These are phyloP conservation scores for Fermentozyma sake DNA, from an alignment of 1,139 yeast species.

Conservation along the genomic window DNA sequence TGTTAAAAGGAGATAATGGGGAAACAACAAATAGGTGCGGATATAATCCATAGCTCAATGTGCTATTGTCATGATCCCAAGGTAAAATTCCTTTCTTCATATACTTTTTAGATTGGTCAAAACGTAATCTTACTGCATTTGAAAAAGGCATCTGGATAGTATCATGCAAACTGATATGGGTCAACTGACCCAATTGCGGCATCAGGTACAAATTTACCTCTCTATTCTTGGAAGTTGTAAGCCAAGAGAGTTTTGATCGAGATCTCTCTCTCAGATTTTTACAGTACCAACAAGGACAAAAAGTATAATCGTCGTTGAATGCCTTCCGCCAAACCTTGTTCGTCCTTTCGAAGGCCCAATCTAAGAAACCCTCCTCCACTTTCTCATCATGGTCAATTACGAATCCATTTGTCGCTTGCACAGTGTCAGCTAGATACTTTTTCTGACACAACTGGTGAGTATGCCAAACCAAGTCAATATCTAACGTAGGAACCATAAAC, in stretches of 20 bases:
- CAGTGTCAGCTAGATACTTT: constrained; percentile 20
- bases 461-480: constrained; percentile 38
- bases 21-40: constrained; percentile 10
- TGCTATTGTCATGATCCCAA: neutral
- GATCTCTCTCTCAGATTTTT: constrained; percentile 7
- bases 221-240: too few species aligned
- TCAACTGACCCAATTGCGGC: too few species aligned
- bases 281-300: constrained; percentile 27
- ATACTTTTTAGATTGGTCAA: constrained; percentile 5
- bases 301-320: constrained; percentile 20
- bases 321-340: constrained; percentile 14
- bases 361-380: constrained; percentile 17
- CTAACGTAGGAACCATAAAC: constrained; percentile 31
- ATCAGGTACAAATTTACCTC: too few species aligned
- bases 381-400: constrained; percentile 29
- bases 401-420: constrained; percentile 3
- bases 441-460: constrained; percentile 30
- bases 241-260: constrained; percentile 5
- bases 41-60: constrained; percentile 3
- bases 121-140: constrained; percentile 5
- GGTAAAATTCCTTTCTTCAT: constrained; percentile 1
- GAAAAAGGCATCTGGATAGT: constrained; percentile 11
- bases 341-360: constrained; percentile 18
- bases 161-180: constrained; percentile 17
- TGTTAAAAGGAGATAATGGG: constrained; percentile 9